Percentiles rank a stretch among this genome's conserved stretches.
phyloP scores from a whole-genome alignment of 1,284 basidiomycete genomes.

The Marasmius oreades region DNA sequence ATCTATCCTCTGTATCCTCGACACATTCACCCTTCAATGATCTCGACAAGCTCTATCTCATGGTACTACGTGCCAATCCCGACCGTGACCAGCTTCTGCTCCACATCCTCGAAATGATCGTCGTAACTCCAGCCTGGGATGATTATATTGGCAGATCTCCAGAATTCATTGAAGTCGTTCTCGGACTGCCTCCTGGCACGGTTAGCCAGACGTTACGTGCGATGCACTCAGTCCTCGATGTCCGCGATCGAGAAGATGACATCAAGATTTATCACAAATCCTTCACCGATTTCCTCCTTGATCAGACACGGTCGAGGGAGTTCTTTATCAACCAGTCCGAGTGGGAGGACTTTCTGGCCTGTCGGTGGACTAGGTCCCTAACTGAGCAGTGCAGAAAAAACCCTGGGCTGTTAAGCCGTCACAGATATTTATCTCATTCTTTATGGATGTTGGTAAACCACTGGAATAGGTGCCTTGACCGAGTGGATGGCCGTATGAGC shows the following conservation, averaged over 20 bases:
- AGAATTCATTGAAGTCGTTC: background rate
- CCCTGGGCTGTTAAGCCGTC: no score
- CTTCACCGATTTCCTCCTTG: background rate
- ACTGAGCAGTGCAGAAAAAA: no score
- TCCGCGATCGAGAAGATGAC: background rate
- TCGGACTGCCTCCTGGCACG: background rate
- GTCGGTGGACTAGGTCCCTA: no score
- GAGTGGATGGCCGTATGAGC: no score
- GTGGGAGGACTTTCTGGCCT: no score
- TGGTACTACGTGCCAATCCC: background rate
- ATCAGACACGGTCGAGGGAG: background rate
- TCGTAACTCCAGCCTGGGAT: background rate
- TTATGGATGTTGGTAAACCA: no score
- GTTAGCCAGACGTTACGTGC: background rate
- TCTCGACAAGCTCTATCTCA: slow-evolving; percentile 19
- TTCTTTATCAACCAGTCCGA: background rate
- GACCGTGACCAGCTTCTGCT: background rate
- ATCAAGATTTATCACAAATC: background rate
- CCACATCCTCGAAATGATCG: no score
- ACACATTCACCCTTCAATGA: slow-evolving; percentile 14
- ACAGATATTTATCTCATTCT: no score
- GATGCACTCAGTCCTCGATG: background rate
- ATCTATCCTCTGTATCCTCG: background rate
- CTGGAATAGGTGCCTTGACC: no score
- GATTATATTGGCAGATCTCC: background rate